Conservation (phyloP, 495 filamentous ascomycete species). For the Aspergillus taichungensis region DNA sequence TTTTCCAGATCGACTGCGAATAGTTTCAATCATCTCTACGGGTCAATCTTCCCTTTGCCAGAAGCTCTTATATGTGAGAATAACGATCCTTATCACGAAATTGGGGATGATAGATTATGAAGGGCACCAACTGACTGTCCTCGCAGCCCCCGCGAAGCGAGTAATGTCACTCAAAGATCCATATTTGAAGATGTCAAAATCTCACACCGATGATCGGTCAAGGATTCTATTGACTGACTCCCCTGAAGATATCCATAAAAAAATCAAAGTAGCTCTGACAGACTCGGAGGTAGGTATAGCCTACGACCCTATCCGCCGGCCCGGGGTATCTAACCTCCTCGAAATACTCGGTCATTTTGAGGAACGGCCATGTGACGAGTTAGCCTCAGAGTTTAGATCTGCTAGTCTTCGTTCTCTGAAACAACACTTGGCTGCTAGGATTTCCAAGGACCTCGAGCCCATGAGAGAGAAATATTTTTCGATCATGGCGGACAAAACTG, state of each 20-base stretch:
- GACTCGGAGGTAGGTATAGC: slow-evolving; percentile 55
- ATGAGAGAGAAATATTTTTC: slow-evolving; percentile 55
- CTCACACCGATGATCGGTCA: slow-evolving; percentile 56
- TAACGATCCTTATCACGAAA: not conserved
- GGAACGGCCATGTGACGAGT: slow-evolving; percentile 36
- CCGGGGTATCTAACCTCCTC: slow-evolving; percentile 82
- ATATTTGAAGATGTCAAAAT: slow-evolving; percentile 86
- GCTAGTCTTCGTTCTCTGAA: slow-evolving; percentile 58
- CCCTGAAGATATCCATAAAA: slow-evolving; percentile 48
- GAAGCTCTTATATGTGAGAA: slow-evolving; percentile 66
- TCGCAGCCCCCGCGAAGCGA: slow-evolving; percentile 61
- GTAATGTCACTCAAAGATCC: slow-evolving; percentile 84
- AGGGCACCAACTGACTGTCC: slow-evolving; percentile 1
- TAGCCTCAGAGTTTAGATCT: slow-evolving; percentile 46
- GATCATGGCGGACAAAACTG: slow-evolving; percentile 38
- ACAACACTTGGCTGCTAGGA: slow-evolving; percentile 42
- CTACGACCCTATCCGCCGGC: slow-evolving; percentile 61
- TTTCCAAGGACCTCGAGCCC: slow-evolving; percentile 44
- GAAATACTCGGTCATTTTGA: slow-evolving; percentile 64
- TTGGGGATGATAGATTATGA: not conserved
- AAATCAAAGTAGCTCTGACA: slow-evolving; percentile 68
- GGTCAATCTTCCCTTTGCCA: slow-evolving; percentile 54
- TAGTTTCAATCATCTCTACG: slow-evolving; percentile 72
- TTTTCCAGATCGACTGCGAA: slow-evolving; percentile 76
- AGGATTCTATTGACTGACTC: slow-evolving; percentile 75